These are phyloP conservation scores for Kokia cookei DNA, from an alignment of 441 rosid species.

Conservation along the genomic window DNA sequence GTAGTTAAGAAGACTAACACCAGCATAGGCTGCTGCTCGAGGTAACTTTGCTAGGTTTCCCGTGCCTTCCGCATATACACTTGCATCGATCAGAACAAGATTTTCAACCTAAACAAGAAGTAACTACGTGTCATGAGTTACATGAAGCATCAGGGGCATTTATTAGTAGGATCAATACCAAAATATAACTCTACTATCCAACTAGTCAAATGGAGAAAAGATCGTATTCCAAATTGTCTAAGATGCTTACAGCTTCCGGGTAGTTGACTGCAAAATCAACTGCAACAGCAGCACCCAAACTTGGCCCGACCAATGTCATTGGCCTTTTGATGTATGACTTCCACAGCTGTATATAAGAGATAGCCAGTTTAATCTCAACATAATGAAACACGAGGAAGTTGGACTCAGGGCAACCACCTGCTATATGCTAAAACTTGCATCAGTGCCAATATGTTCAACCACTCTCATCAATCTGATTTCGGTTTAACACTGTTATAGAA, in stretches of 20 bases:
- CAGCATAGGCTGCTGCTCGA: constrained; percentile 66
- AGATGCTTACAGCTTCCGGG: constrained; percentile 71
- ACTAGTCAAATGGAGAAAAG: neutral
- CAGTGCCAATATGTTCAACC: neutral
- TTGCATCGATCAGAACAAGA: constrained; percentile 79
- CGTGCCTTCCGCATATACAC: constrained; percentile 83
- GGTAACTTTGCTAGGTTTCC: constrained; percentile 73
- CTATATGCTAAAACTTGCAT: neutral
- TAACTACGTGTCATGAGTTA: neutral
- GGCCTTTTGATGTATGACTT: constrained; percentile 73
- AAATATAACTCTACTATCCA: neutral
- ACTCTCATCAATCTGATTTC: neutral
- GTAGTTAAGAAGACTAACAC: constrained; percentile 36
- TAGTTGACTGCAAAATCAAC: constrained; percentile 70
- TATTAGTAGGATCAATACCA: neutral
- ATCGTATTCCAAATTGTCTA: neutral
- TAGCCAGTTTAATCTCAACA: neutral
- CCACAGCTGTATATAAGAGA: constrained; percentile 57
- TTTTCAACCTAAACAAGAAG: constrained; percentile 51
- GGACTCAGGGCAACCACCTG: neutral
- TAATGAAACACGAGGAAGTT: constrained; percentile 1
- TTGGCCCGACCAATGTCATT: constrained; percentile 79
- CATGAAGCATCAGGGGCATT: neutral
- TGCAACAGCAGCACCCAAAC: constrained; percentile 95
- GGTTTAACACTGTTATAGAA: neutral